Conservation (phyloP, 2,329 filamentous ascomycete species). For the Xylaria sp. region DNA sequence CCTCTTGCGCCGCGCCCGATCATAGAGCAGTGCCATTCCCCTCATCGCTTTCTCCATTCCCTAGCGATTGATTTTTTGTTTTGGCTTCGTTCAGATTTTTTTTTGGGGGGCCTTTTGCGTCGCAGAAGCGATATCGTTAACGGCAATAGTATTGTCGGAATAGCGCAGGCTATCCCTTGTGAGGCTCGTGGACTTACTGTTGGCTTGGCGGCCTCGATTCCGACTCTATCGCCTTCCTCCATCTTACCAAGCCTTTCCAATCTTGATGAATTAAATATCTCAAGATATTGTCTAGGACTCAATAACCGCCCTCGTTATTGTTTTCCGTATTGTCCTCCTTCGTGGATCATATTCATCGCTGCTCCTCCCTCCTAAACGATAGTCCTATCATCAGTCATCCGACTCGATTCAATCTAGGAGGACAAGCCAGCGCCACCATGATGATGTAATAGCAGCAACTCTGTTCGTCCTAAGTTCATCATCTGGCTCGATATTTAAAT, state of each 20-base stretch:
- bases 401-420: slow-evolving; percentile 6
- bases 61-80: not conserved
- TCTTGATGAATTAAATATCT: slow-evolving; percentile 15
- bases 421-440: slow-evolving; percentile 1
- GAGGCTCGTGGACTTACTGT: slow-evolving; percentile 1
- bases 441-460: slow-evolving; percentile 23
- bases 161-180: not conserved
- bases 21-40: slow-evolving; percentile 19
- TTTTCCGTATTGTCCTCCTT: not conserved
- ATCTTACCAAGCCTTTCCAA: slow-evolving; percentile 5
- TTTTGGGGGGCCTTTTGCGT: not conserved
- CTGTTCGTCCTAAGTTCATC: not conserved
- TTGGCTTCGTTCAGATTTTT: slow-evolving; percentile 13
- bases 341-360: not conserved
- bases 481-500: not conserved
- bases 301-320: not conserved
- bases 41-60: slow-evolving; percentile 8
- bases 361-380: slow-evolving; percentile 10
- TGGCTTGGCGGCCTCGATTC: slow-evolving; percentile 21
- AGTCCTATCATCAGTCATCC: slow-evolving; percentile 8
- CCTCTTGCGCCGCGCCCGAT: slow-evolving; percentile 14
- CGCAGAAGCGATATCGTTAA: slow-evolving; percentile 13
- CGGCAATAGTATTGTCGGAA: slow-evolving; percentile 3
- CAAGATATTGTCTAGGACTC: slow-evolving; percentile 7
- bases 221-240: not conserved